These are phyloP conservation scores for Plasmodium blacklocki DNA, from an alignment of 169 alveolate species.

Conservation along the genomic window DNA sequence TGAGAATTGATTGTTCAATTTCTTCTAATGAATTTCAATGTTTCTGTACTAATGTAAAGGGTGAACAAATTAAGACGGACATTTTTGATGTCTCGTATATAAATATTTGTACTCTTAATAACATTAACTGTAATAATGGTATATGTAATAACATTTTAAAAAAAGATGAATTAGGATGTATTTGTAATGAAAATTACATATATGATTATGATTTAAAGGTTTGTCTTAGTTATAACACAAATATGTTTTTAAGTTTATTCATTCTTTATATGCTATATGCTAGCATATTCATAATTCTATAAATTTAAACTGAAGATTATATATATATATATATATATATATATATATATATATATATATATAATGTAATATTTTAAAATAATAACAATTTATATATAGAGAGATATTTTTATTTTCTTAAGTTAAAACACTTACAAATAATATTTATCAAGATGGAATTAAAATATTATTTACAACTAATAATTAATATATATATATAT, in stretches of 20 bases:
- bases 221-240: conserved; percentile 21
- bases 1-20: conserved; percentile 56
- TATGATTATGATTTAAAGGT: conserved; percentile 36
- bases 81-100: conserved; percentile 64
- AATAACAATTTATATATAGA: no score
- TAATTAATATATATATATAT: no score
- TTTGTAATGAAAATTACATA: conserved; percentile 45
- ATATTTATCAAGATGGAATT: no score
- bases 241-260: conserved; percentile 1
- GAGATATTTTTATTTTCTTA: no score
- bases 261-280: conserved; percentile 2
- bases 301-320: no score
- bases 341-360: no score
- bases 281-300: background rate
- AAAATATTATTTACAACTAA: no score
- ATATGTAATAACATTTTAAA: conserved; percentile 34
- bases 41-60: conserved; percentile 30
- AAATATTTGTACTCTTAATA: conserved; percentile 52
- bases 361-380: no score
- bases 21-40: conserved; percentile 28
- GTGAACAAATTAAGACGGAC: conserved; percentile 23
- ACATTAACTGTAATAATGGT: conserved; percentile 59
- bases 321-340: no score
- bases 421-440: no score
- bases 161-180: conserved; percentile 51